phyloP scores from a whole-genome alignment of 1,139 yeast genomes.

The Saccharomyces hybrid region DNA sequence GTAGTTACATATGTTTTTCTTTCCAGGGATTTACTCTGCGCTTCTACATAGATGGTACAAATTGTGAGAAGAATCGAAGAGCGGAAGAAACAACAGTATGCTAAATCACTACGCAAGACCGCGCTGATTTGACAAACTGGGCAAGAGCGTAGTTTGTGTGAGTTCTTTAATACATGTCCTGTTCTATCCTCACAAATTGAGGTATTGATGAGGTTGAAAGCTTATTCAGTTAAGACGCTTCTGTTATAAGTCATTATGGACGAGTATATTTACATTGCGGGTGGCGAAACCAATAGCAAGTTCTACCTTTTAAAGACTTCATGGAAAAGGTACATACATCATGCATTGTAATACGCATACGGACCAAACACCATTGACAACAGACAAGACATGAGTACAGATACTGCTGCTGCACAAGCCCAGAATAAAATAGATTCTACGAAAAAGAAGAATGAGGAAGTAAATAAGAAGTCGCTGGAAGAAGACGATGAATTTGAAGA shows the following conservation, averaged over 20 bases:
- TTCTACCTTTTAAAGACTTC: not conserved
- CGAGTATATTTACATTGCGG: not conserved
- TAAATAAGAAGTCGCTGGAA: conserved; percentile 48
- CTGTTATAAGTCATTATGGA: not conserved
- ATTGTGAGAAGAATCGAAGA: too few relatives aligned
- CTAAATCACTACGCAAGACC: too few relatives aligned
- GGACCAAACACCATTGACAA: not conserved
- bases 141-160: too few relatives aligned
- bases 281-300: not conserved
- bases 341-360: not conserved
- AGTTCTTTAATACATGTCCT: not conserved
- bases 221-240: not conserved
- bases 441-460: conserved; percentile 4
- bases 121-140: too few relatives aligned
- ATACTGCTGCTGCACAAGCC: not conserved
- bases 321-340: not conserved
- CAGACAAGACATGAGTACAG: not conserved
- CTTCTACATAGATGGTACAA: too few relatives aligned
- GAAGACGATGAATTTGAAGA: conserved; percentile 95
- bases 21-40: too few relatives aligned
- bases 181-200: not conserved
- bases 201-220: not conserved
- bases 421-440: conserved; percentile 1
- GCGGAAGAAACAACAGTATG: too few relatives aligned
- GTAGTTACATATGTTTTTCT: too few relatives aligned